Conservation (phyloP, 352 stramenopile species). For the Phytopythium aichiense region DNA sequence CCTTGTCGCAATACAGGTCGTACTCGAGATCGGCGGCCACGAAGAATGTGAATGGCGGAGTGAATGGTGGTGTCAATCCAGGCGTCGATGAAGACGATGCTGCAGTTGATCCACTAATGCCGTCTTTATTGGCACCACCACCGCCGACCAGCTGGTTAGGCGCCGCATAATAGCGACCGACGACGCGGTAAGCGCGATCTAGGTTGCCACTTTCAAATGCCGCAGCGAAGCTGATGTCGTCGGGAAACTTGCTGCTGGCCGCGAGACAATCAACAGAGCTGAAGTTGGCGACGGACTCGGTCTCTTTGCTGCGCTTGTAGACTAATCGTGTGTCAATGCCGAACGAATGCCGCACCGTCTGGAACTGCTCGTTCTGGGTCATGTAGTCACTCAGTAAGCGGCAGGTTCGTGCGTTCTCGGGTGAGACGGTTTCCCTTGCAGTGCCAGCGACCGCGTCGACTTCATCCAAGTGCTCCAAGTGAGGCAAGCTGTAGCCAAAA, state of each 20-base stretch:
- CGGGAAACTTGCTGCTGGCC: constrained; percentile 2
- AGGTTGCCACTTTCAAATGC: constrained; percentile 81
- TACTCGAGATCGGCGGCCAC: constrained; percentile 60
- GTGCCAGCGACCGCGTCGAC: constrained; percentile 32
- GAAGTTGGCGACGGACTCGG: constrained; percentile 12
- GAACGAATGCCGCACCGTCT: constrained; percentile 53
- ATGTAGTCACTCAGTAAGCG: constrained; percentile 64
- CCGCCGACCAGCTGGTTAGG: constrained; percentile 19
- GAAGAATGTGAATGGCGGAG: constrained; percentile 49
- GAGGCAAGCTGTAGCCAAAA: constrained; percentile 48
- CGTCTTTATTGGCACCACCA: not conserved
- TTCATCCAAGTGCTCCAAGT: constrained; percentile 36
- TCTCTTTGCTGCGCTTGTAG: constrained; percentile 63
- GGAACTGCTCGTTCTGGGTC: constrained; percentile 60
- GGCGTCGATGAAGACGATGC: not conserved
- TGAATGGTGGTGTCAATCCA: constrained; percentile 6
- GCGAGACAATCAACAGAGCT: not conserved
- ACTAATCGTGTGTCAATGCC: constrained; percentile 50
- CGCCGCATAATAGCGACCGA: constrained; percentile 47
- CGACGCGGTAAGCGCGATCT: constrained; percentile 57
- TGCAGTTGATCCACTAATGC: constrained; percentile 2
- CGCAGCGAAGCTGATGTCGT: constrained; percentile 52
- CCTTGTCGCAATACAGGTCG: constrained; percentile 69
- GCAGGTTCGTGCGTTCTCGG: constrained; percentile 19
- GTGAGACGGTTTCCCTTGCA: constrained; percentile 6